A percentile compares a stretch with the other conserved stretches of the same genome.
Evolutionary conservation across 2,329 filamentous ascomycete species (phyloP).

Genomic region (Aspergillus hiratsukae): DNA sequence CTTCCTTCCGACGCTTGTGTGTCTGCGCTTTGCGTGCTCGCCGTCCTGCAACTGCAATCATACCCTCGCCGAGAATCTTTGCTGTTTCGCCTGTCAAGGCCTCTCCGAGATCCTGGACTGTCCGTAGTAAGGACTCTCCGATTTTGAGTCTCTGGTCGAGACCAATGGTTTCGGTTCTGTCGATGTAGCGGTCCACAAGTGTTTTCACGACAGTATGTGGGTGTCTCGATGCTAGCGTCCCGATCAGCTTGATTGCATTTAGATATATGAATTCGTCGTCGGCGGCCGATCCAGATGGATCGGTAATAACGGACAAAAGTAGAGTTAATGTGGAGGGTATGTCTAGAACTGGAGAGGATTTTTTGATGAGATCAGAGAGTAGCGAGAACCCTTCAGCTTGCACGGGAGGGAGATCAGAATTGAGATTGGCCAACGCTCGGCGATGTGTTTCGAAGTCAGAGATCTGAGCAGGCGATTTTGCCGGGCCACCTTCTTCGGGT

Average conservation of each 20-base stretch:
- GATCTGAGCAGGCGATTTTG: conserved; percentile 21
- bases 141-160: conserved; percentile 40
- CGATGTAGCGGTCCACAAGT: conserved; percentile 38
- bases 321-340: conserved; percentile 40
- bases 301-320: conserved; percentile 37
- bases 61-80: conserved; percentile 34
- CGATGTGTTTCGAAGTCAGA: conserved; percentile 39
- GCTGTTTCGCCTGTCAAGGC: conserved; percentile 35
- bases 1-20: conserved; percentile 25
- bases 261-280: conserved; percentile 43
- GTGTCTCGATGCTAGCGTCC: conserved; percentile 37
- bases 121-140: conserved; percentile 39
- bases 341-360: conserved; percentile 40
- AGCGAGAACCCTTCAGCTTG: conserved; percentile 43
- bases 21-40: conserved; percentile 34
- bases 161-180: conserved; percentile 31
- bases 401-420: conserved; percentile 38
- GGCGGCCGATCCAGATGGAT: conserved; percentile 25
- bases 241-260: conserved; percentile 40
- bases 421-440: conserved; percentile 38
- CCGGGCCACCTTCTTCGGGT: conserved; percentile 18
- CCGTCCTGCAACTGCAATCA: conserved; percentile 38
- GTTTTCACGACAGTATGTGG: conserved; percentile 39
- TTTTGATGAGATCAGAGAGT: conserved; percentile 36
- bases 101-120: conserved; percentile 38